phyloP scores from a whole-genome alignment of 768 basidiomycete genomes.

The Termitomyces sp. region DNA sequence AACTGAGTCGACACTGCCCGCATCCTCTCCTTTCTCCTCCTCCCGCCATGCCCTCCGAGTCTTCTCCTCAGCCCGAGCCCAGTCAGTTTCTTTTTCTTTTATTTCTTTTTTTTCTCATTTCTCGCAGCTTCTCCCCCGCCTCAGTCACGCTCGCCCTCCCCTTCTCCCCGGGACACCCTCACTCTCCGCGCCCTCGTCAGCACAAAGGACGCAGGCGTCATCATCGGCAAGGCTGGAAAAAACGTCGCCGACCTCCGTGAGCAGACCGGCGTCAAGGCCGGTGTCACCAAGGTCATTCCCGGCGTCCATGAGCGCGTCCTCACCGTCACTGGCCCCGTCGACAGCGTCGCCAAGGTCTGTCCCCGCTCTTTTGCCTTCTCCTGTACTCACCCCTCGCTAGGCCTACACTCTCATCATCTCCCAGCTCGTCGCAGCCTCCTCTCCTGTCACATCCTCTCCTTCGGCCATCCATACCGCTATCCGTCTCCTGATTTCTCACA shows the following conservation, averaged over 20 bases:
- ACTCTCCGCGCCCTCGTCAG: slow-evolving; percentile 93
- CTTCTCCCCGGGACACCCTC: slow-evolving; percentile 66
- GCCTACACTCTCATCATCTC: slow-evolving; percentile 94
- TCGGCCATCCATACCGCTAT: slow-evolving; percentile 84
- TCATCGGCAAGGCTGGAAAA: slow-evolving; percentile 95
- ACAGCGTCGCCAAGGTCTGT: slow-evolving; percentile 85
- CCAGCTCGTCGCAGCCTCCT: slow-evolving; percentile 82
- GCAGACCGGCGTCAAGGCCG: slow-evolving; percentile 95
- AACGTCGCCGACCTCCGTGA: slow-evolving; percentile 97
- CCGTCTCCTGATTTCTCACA: slow-evolving; percentile 96
- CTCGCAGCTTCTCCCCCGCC: slow-evolving; percentile 52
- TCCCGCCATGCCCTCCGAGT: slow-evolving; percentile 61
- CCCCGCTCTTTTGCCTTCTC: not conserved
- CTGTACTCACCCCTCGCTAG: slow-evolving; percentile 32
- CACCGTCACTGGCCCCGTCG: slow-evolving; percentile 87
- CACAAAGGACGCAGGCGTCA: slow-evolving; percentile 96
- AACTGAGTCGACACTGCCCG: not conserved
- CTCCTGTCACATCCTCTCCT: slow-evolving; percentile 61
- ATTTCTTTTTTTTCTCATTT: slow-evolving; percentile 15
- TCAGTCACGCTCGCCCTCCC: slow-evolving; percentile 72
- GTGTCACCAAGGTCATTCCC: slow-evolving; percentile 96
- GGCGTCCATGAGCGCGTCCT: slow-evolving; percentile 98
- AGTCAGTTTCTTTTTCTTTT: slow-evolving; percentile 31
- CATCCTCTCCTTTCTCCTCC: slow-evolving; percentile 15
- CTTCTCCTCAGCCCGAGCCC: slow-evolving; percentile 47